Evolutionary conservation across 2,329 filamentous ascomycete species (phyloP).

Genomic region (Hypoxylon sp.): DNA sequence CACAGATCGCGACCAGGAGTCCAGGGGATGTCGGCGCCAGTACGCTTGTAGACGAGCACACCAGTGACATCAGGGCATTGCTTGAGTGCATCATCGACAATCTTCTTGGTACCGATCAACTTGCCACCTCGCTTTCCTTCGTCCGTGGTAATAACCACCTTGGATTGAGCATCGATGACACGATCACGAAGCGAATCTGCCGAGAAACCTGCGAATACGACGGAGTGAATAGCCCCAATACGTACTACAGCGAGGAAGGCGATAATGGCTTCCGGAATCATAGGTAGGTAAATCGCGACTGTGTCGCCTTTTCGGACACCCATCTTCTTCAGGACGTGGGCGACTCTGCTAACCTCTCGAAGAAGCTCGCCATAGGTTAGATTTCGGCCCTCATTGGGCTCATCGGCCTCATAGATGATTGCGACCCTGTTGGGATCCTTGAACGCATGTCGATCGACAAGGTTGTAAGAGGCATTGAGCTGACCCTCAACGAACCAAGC

Average conservation of each 20-base stretch:
- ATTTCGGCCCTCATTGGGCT: constrained; percentile 85
- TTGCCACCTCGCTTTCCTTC: constrained; percentile 99
- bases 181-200: constrained; percentile 96
- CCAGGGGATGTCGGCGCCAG: constrained; percentile 92
- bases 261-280: constrained; percentile 96
- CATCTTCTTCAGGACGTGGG: constrained; percentile 92
- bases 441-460: constrained; percentile 95
- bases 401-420: constrained; percentile 99
- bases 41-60: constrained; percentile 94
- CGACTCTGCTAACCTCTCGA: constrained; percentile 87
- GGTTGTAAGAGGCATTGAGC: constrained; percentile 97
- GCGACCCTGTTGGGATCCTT: constrained; percentile 93
- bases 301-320: constrained; percentile 98
- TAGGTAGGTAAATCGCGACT: constrained; percentile 96
- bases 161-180: constrained; percentile 89
- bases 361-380: constrained; percentile 95
- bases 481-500: constrained; percentile 96
- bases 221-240: constrained; percentile 96
- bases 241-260: constrained; percentile 91
- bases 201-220: constrained; percentile 98
- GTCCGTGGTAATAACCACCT: constrained; percentile 95
- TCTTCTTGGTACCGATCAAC: constrained; percentile 97
- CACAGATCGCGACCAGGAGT: constrained; percentile 89
- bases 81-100: constrained; percentile 96
- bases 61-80: constrained; percentile 90